A percentile compares a stretch with the other conserved stretches of the same genome.
Evolutionary conservation across 2,329 filamentous ascomycete genomes (phyloP).

Genomic region (Aspergillus terreus): DNA sequence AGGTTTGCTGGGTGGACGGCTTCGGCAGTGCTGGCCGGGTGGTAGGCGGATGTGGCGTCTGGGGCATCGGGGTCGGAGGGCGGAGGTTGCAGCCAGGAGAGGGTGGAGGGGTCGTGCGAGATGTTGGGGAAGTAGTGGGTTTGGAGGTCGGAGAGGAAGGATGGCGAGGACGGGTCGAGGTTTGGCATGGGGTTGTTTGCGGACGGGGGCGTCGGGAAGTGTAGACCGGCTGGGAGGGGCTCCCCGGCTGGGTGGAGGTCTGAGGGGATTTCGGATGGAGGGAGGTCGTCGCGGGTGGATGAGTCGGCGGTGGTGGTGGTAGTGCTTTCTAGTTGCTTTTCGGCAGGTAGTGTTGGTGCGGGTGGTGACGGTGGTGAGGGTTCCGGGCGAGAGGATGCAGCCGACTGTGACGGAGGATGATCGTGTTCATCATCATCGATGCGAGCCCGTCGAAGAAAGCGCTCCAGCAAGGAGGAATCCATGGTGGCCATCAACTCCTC

Average conservation of each 20-base stretch:
- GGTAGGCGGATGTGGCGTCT: conserved; percentile 73
- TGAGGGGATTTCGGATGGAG: conserved; percentile 31
- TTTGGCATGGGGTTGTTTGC: conserved; percentile 56
- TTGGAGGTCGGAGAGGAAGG: conserved; percentile 82
- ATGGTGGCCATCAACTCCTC: conserved; percentile 76
- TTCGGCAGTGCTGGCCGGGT: conserved; percentile 70
- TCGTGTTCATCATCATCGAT: conserved; percentile 59
- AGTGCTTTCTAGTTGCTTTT: conserved; percentile 5
- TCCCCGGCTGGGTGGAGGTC: conserved; percentile 41
- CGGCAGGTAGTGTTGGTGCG: background rate
- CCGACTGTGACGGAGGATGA: background rate
- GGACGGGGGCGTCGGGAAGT: conserved; percentile 45
- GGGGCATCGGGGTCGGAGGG: conserved; percentile 59
- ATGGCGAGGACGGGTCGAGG: conserved; percentile 76
- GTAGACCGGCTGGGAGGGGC: conserved; percentile 32
- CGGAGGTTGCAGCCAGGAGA: conserved; percentile 85
- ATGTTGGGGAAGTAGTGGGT: conserved; percentile 90
- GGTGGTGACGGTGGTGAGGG: background rate
- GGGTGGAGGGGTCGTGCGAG: conserved; percentile 75
- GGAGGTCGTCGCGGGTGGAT: conserved; percentile 27
- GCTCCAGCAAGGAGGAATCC: conserved; percentile 71
- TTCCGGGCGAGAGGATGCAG: background rate
- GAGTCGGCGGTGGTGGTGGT: background rate
- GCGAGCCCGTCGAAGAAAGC: conserved; percentile 70
- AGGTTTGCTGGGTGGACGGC: conserved; percentile 64